Base-by-base conservation (phyloP, 352 stramenopile genomes). In the Aphanomyces cochlioides region DNA sequence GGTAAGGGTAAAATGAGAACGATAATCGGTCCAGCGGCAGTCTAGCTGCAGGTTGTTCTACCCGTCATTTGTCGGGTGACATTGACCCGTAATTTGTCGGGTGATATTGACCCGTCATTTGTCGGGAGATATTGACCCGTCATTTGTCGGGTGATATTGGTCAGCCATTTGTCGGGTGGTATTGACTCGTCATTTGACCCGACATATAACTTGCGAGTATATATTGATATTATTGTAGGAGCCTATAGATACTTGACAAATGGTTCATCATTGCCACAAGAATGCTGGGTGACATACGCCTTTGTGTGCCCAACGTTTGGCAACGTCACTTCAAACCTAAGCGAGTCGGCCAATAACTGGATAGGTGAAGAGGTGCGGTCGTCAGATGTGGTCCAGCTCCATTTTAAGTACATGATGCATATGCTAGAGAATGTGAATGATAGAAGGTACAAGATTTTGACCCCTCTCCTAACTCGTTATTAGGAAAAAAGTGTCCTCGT, bases 241-340 rank as follows among this genome's bases (percentile, higher is more conserved):
- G 45, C 45, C 13, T 53, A n/a, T 53, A 15, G 45, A 53, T 53
- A 53, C 45, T 53, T 53, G n/a, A 53, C 45, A 19, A 53, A 53
- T 53, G 45, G n/a, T n/a, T 15, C 45, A 53, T n/a, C 45, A 19
- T 19, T 53, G n/a, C n/a, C 45, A n/a, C 45, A 2, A n/a, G 45
- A 15, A n/a, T 19, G 45, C 45, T 53, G 45, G 45, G 45, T 53
- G 13, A 53, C 45, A 2, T 53, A 19, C n/a, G 45, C 45, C 45
- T 53, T 53, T 53, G 13, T 19, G 13, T n/a, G 45, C 45, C 13
- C 45, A 53, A 53, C 45, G 13, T 53, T 53, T 19, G 45, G n/a
- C 45, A 53, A 53, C 45, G 45, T 53, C 45, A 53, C 45, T 19
- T 53, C 45, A 15, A 53, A 53, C 45, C 45, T 53, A n/a, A 19